Percentiles rank a stretch among this genome's conserved stretches.
phyloP scores from a whole-genome alignment of 2,329 filamentous ascomycete genomes.

The Diaporthe longicolla region DNA sequence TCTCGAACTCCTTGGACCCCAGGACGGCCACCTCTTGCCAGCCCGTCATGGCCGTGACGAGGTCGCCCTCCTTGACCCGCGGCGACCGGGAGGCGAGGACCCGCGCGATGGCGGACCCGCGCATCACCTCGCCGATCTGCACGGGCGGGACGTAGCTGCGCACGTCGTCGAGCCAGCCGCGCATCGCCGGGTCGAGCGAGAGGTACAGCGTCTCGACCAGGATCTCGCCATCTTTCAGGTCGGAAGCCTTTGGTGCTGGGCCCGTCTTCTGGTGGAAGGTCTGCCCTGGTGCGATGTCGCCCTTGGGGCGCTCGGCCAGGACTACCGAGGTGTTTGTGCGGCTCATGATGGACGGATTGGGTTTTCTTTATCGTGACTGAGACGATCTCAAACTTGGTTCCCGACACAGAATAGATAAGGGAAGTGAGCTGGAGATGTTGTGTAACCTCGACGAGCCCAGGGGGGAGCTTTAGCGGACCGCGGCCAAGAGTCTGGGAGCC shows the following conservation, averaged over 20 bases:
- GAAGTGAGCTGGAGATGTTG: not conserved
- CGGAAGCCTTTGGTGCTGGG: conserved; percentile 63
- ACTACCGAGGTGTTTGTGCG: conserved; percentile 50
- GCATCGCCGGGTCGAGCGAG: conserved; percentile 75
- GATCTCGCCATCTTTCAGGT: conserved; percentile 66
- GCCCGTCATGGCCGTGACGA: conserved; percentile 65
- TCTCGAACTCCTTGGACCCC: conserved; percentile 57
- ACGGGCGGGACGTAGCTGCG: conserved; percentile 72
- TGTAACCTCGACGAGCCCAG: not conserved
- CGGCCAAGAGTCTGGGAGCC: conserved; percentile 9
- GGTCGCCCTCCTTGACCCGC: conserved; percentile 63
- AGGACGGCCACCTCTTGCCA: conserved; percentile 72
- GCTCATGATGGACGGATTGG: conserved; percentile 19
- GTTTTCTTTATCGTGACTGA: not conserved
- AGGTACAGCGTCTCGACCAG: conserved; percentile 67
- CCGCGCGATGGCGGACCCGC: conserved; percentile 67
- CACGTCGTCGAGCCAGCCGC: conserved; percentile 68
- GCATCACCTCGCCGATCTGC: conserved; percentile 72
- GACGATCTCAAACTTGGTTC: not conserved
- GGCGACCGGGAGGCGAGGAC: conserved; percentile 63
- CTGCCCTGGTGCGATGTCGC: conserved; percentile 72
- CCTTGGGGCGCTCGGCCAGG: conserved; percentile 74
- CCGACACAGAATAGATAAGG: not conserved
- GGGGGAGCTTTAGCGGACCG: not conserved
- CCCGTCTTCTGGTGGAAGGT: conserved; percentile 72